Evolutionary conservation across 2,329 filamentous ascomycete genomes (phyloP), one percentile per base, ranked within the genome.

Genomic region (Fusarium proliferatum): DNA sequence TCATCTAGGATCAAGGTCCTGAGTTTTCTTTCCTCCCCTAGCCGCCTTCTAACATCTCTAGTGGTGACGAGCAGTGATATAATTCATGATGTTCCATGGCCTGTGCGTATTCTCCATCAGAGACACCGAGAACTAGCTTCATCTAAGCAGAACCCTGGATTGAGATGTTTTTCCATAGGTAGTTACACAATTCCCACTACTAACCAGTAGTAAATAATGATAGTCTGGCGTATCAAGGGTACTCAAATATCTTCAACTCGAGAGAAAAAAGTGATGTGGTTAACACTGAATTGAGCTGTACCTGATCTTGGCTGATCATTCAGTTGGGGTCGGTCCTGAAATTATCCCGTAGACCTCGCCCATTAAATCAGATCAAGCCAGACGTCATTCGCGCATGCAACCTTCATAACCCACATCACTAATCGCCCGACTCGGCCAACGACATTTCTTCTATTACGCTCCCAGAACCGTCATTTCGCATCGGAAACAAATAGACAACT

Each of bases 351-450:
- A 30, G 53, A 67, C 64, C 73, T 69, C 68, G 69, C 60, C 39
- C 62, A 67, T 46, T 62, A 48, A 65, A 73, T 46, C 62, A 48
- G 67, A 73, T 73, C 72, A 73, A 65, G 58, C 69, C 69, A 78
- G 74, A 78, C 76, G 76, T 78, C 76, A 78, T 78, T 77, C 70
- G 48, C 53, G 68, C 71, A 52, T 49, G 45, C 64, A 67, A 61
- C 71, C 65, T 64, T 68, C 64, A 74, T 64, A 68, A 70, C 53
- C 68, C 62, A 59, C 68, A 68, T 70, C 68, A 69, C 42, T 57
- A 65, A 49, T 65, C 48, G 41, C 34, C 34, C 45, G 34, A 62
- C 67, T 38, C 51, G 49, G 52, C 51, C 43, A 46, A 63, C 63
- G 17, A 23, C 36, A 19, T 61, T 61, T 71, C 33, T 45, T 53